Percentiles rank a stretch among this genome's conserved stretches.
These are phyloP conservation scores for Fomitopsis pinicola DNA, from an alignment of 1,284 basidiomycete species.

Conservation along the genomic window DNA sequence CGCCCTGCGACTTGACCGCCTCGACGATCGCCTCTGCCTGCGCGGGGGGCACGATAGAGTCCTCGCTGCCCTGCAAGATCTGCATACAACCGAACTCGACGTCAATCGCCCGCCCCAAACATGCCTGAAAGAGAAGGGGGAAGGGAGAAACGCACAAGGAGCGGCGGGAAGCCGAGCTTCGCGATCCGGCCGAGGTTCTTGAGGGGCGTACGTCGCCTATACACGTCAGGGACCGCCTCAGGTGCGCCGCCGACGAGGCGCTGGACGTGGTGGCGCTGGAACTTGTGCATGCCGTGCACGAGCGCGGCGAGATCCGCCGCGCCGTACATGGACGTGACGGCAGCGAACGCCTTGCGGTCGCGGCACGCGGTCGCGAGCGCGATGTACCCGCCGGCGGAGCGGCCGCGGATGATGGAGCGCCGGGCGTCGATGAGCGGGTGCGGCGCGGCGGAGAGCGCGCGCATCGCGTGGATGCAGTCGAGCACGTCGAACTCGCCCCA, in stretches of 20 bases:
- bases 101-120: background rate
- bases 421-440: conserved; percentile 42
- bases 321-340: conserved; percentile 35
- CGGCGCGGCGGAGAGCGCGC: conserved; percentile 33
- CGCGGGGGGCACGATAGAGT: conserved; percentile 28
- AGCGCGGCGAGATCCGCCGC: conserved; percentile 35
- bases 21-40: conserved; percentile 40
- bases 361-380: conserved; percentile 31
- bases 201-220: conserved; percentile 37
- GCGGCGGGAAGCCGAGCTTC: background rate
- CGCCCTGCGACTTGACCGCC: conserved; percentile 27
- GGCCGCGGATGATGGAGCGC: conserved; percentile 47
- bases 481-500: conserved; percentile 62
- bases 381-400: conserved; percentile 41
- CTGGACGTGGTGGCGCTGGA: conserved; percentile 34
- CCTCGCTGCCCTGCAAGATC: conserved; percentile 29
- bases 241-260: conserved; percentile 40
- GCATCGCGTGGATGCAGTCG: conserved; percentile 49
- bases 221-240: conserved; percentile 34
- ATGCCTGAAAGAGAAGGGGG: conserved; percentile 6
- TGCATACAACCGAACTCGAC: background rate
- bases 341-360: conserved; percentile 24
- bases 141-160: conserved; percentile 35
- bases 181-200: conserved; percentile 36
- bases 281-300: conserved; percentile 40